Evolutionary conservation across 345 rosid genomes (phyloP).

Genomic region (Psidium guajava): DNA sequence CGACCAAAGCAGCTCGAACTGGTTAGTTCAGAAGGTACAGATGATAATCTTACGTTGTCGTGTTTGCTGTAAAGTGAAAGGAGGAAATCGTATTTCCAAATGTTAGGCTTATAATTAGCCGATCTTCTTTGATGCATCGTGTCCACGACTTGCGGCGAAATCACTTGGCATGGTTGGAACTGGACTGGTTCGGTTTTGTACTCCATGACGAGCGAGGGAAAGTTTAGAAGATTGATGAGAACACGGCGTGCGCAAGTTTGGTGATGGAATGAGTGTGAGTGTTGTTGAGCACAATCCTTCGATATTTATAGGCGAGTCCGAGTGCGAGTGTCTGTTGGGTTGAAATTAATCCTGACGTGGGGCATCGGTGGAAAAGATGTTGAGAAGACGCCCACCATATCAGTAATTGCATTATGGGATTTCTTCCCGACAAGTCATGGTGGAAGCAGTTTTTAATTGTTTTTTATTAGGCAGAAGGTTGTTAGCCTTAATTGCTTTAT

Average conservation of each 20-base stretch:
- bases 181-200: background rate
- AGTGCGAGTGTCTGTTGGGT: background rate
- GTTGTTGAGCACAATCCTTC: background rate
- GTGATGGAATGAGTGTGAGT: background rate
- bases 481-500: no score
- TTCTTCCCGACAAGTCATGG: no score
- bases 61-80: constrained; percentile 16
- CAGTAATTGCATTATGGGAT: no score
- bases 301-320: background rate
- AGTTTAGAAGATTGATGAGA: background rate
- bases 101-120: constrained; percentile 35
- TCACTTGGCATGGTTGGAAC: background rate
- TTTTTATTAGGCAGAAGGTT: no score
- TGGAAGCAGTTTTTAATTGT: no score
- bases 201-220: background rate
- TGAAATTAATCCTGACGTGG: no score
- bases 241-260: background rate
- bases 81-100: constrained; percentile 40
- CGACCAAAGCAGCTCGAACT: background rate
- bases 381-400: no score
- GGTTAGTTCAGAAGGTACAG: background rate
- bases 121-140: constrained; percentile 15
- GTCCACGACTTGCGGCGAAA: background rate
- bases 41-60: constrained; percentile 10
- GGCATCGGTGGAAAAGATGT: no score